A percentile compares a stretch with the other conserved stretches of the same genome.
Evolutionary conservation across 73 alveolate species (phyloP).

Genomic region (Halteria grandinella): DNA sequence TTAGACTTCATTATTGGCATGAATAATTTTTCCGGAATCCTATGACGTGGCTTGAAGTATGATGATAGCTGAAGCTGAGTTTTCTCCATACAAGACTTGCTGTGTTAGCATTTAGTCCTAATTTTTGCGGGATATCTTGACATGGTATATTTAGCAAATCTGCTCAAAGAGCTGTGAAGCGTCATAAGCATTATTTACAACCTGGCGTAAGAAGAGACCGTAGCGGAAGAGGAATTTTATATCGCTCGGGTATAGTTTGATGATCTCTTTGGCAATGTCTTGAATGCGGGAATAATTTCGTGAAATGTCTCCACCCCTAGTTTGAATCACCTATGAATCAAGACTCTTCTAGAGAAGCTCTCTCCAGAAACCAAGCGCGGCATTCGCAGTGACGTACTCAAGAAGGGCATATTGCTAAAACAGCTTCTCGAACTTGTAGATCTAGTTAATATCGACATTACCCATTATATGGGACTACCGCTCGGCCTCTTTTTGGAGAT

Average conservation of each 20-base stretch:
- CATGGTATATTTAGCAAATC: slow-evolving; percentile 20
- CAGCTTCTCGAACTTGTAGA: slow-evolving; percentile 24
- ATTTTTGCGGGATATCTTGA: slow-evolving; percentile 1
- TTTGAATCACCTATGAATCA: neutral
- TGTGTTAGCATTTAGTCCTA: slow-evolving; percentile 1
- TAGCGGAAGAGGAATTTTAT: slow-evolving; percentile 33
- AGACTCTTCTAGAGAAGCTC: slow-evolving; percentile 23
- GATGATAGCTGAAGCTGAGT: slow-evolving; percentile 33
- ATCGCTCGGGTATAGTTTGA: slow-evolving; percentile 14
- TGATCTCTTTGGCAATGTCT: neutral
- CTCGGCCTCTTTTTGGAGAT: neutral
- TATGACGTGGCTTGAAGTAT: slow-evolving; percentile 31
- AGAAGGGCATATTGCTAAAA: neutral
- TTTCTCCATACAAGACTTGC: slow-evolving; percentile 35
- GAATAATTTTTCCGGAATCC: slow-evolving; percentile 27
- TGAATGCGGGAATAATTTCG: slow-evolving; percentile 5
- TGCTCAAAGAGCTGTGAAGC: slow-evolving; percentile 28
- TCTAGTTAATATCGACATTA: neutral
- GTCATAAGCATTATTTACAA: slow-evolving; percentile 43
- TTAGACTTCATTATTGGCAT: slow-evolving; percentile 42
- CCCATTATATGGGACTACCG: slow-evolving; percentile 10
- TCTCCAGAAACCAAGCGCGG: slow-evolving; percentile 38
- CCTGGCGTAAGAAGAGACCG: slow-evolving; percentile 13
- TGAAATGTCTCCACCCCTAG: slow-evolving; percentile 33
- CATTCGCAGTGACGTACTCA: slow-evolving; percentile 25